Evolutionary conservation across 2,329 filamentous ascomycete species (phyloP).

Genomic region (Fusarium setosum): DNA sequence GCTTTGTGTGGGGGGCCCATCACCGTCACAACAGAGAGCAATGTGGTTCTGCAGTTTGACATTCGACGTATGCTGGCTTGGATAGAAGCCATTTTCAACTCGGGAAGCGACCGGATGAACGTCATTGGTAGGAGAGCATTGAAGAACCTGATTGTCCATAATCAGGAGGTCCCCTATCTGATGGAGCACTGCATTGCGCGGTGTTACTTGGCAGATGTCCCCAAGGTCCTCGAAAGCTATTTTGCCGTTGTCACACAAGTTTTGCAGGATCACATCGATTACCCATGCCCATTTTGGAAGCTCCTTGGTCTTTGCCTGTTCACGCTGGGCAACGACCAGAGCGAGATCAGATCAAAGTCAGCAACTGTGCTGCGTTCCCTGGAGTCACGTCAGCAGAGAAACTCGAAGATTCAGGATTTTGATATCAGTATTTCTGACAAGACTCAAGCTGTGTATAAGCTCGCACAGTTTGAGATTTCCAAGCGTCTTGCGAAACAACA

Average conservation of each 20-base stretch:
- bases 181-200: conserved; percentile 90
- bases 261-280: conserved; percentile 83
- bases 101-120: conserved; percentile 91
- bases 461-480: conserved; percentile 96
- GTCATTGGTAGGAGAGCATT: conserved; percentile 88
- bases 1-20: conserved; percentile 88
- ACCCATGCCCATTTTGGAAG: conserved; percentile 90
- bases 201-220: conserved; percentile 85
- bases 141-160: conserved; percentile 90
- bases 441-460: conserved; percentile 97
- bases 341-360: conserved; percentile 89
- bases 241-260: conserved; percentile 93
- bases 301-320: conserved; percentile 89
- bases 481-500: conserved; percentile 90
- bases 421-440: conserved; percentile 99
- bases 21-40: conserved; percentile 88
- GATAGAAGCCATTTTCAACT: conserved; percentile 95
- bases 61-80: conserved; percentile 92
- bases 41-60: conserved; percentile 90
- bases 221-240: conserved; percentile 93
- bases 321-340: conserved; percentile 91
- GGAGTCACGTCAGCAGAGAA: conserved; percentile 81
- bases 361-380: conserved; percentile 82
- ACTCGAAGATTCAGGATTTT: conserved; percentile 94
- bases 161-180: conserved; percentile 86